A percentile compares a stretch with the other conserved stretches of the same genome.
Conservation (phyloP, 371 early-diverging fungal genomes). For the Synchytrium microbalum region DNA sequence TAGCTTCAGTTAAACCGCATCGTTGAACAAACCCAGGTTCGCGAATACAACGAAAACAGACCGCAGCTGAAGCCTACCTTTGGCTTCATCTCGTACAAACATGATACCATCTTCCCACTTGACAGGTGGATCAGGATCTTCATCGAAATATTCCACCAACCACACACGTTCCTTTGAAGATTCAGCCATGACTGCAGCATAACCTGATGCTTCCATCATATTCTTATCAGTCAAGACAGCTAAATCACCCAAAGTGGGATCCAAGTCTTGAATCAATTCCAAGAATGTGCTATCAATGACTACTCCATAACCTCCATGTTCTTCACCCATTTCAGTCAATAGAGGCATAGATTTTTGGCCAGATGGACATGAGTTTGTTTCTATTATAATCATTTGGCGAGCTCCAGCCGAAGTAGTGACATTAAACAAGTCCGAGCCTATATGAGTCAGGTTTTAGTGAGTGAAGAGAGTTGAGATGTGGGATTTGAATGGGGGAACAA, state of each 20-base stretch:
- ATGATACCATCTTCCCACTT: constrained; percentile 75
- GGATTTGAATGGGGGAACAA: background rate
- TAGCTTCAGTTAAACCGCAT: background rate
- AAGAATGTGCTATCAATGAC: constrained; percentile 73
- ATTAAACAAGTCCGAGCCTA: constrained; percentile 84
- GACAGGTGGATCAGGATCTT: constrained; percentile 73
- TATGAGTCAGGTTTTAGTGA: constrained; percentile 7
- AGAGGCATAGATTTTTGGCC: constrained; percentile 93
- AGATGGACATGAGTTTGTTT: constrained; percentile 91
- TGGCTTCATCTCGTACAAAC: constrained; percentile 60
- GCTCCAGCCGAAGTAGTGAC: constrained; percentile 80
- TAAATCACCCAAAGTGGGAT: constrained; percentile 63
- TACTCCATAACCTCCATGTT: constrained; percentile 57
- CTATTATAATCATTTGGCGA: constrained; percentile 93
- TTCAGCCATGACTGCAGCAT: constrained; percentile 83
- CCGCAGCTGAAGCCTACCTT: constrained; percentile 27
- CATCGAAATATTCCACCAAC: constrained; percentile 71
- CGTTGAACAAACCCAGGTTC: background rate
- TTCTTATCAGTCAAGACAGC: constrained; percentile 90
- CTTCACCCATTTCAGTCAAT: constrained; percentile 67
- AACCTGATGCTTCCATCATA: constrained; percentile 85
- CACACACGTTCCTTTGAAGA: constrained; percentile 75
- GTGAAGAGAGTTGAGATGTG: constrained; percentile 1
- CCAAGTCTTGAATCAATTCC: constrained; percentile 61
- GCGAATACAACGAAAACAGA: constrained; percentile 1